Percentiles rank a stretch among this genome's conserved stretches.
Conservation (phyloP, 2,329 filamentous ascomycete species). For the Talaromyces pinophilus region DNA sequence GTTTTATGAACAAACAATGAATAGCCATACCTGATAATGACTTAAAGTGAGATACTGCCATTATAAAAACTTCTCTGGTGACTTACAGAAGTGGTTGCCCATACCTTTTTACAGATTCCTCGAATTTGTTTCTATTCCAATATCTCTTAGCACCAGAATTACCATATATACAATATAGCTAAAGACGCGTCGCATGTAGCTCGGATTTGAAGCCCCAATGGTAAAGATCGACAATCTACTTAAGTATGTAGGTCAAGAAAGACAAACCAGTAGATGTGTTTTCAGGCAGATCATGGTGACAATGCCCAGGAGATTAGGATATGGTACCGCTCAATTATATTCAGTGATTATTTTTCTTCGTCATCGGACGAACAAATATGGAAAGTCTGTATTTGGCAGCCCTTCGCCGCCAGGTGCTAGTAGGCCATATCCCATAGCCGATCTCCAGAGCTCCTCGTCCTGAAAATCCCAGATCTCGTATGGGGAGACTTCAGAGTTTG, state of each 20-base stretch:
- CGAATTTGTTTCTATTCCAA: neutral
- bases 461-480: conserved; percentile 19
- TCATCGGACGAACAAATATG: conserved; percentile 6
- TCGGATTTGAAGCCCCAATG: neutral
- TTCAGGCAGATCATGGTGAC: too few relatives aligned
- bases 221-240: neutral
- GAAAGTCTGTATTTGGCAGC: neutral
- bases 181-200: neutral
- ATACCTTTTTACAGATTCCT: neutral
- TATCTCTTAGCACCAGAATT: neutral
- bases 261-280: neutral
- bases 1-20: neutral
- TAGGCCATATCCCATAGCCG: conserved; percentile 14
- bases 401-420: conserved; percentile 12
- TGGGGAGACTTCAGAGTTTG: conserved; percentile 3
- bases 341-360: neutral
- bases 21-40: neutral
- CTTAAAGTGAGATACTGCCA: too few relatives aligned
- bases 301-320: neutral
- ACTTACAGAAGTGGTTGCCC: too few relatives aligned
- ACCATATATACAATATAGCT: neutral
- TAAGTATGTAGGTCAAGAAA: neutral
- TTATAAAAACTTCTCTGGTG: too few relatives aligned
- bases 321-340: neutral
- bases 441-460: conserved; percentile 16